Evolutionary conservation across 140 eudicot species (phyloP).

Genomic region (Senecio squalidus): DNA sequence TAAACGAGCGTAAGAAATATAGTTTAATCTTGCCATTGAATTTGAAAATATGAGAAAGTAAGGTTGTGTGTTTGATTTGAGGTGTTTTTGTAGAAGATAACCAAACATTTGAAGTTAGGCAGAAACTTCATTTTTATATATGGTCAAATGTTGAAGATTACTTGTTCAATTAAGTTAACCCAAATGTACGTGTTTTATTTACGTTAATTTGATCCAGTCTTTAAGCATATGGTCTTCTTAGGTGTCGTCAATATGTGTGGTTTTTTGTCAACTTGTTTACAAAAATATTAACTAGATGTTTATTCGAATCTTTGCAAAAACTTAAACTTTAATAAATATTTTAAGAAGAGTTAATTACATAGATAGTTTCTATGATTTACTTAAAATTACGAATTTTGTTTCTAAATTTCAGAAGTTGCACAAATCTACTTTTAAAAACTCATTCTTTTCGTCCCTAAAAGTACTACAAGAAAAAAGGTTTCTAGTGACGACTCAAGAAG

Average conservation of each 20-base stretch:
- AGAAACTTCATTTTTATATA: background rate
- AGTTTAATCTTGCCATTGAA: constrained; percentile 26
- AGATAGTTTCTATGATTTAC: too few species aligned
- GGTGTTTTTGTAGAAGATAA: constrained; percentile 9
- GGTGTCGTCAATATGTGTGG: background rate
- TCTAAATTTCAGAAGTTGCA: too few species aligned
- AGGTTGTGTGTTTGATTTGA: constrained; percentile 7
- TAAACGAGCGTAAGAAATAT: constrained; percentile 7
- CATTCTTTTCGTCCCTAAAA: too few species aligned
- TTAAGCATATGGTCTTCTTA: constrained; percentile 15
- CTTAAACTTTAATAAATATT: too few species aligned
- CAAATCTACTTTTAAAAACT: too few species aligned
- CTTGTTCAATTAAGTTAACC: constrained; percentile 21
- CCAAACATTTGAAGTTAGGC: constrained; percentile 8
- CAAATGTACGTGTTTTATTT: background rate
- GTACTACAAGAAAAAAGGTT: too few species aligned
- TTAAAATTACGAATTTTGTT: too few species aligned
- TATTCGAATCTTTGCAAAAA: too few species aligned
- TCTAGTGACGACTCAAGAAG: too few species aligned
- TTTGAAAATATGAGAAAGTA: background rate
- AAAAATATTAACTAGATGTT: too few species aligned
- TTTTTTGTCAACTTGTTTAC: too few species aligned
- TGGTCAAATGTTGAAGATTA: constrained; percentile 29
- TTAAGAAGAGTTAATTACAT: too few species aligned
- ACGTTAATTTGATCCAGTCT: constrained; percentile 13